phyloP scores from a whole-genome alignment of 2,329 filamentous ascomycete genomes.

The Aspergillus intermedius region DNA sequence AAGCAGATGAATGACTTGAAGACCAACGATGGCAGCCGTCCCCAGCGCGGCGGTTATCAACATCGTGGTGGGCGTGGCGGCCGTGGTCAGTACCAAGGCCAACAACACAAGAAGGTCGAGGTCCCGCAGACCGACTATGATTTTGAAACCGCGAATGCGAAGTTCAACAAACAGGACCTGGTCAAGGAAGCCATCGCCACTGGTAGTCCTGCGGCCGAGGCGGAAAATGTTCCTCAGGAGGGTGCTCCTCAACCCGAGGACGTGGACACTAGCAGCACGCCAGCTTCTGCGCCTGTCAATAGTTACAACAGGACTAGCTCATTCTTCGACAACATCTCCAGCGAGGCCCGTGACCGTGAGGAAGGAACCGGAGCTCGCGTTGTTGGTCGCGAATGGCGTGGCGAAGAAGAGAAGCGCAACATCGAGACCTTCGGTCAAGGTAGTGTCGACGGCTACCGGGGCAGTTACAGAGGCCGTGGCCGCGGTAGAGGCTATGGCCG shows the following conservation, averaged over 20 bases:
- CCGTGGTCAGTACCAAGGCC: slow-evolving; percentile 37
- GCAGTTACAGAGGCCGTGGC: slow-evolving; percentile 64
- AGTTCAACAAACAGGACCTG: slow-evolving; percentile 81
- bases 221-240: slow-evolving; percentile 41
- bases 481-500: slow-evolving; percentile 46
- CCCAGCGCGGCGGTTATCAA: slow-evolving; percentile 33
- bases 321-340: slow-evolving; percentile 98
- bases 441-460: slow-evolving; percentile 83
- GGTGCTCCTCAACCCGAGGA: slow-evolving; percentile 29
- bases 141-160: slow-evolving; percentile 77
- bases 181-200: slow-evolving; percentile 81
- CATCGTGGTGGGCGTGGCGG: slow-evolving; percentile 43
- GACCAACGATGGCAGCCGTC: slow-evolving; percentile 33
- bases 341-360: slow-evolving; percentile 81
- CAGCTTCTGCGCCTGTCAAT: slow-evolving; percentile 31
- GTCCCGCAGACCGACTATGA: slow-evolving; percentile 89
- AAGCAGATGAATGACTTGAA: slow-evolving; percentile 43
- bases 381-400: slow-evolving; percentile 82
- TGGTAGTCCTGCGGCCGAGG: slow-evolving; percentile 58
- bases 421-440: slow-evolving; percentile 97
- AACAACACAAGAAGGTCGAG: slow-evolving; percentile 62
- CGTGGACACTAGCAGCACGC: slow-evolving; percentile 24
- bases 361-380: slow-evolving; percentile 60
- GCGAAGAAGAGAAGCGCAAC: slow-evolving; percentile 89
- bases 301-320: slow-evolving; percentile 82